Percentiles rank a stretch among this genome's conserved stretches.
These are phyloP conservation scores for Penicillium pancosmium DNA, from an alignment of 495 filamentous ascomycete species.

Conservation along the genomic window DNA sequence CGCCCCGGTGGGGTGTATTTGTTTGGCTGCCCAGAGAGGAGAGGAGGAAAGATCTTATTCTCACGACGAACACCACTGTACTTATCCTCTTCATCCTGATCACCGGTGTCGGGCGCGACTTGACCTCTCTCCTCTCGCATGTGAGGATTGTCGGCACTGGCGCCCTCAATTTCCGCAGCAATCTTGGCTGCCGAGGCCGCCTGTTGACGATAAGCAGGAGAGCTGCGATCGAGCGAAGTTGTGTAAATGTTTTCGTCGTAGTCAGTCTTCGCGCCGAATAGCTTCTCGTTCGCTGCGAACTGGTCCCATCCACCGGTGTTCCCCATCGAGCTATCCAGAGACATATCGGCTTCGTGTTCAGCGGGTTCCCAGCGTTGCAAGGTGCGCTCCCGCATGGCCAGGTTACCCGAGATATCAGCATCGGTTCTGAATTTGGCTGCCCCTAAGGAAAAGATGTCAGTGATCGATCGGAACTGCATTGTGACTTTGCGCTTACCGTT, in stretches of 20 bases:
- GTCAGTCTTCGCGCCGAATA: slow-evolving; percentile 82
- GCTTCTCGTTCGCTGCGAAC: slow-evolving; percentile 84
- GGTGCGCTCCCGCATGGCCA: slow-evolving; percentile 68
- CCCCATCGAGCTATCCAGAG: slow-evolving; percentile 61
- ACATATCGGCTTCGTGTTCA: slow-evolving; percentile 63
- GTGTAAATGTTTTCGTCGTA: slow-evolving; percentile 97
- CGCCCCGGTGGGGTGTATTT: slow-evolving; percentile 90
- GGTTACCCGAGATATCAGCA: slow-evolving; percentile 78
- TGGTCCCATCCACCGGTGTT: slow-evolving; percentile 78
- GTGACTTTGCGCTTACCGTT: slow-evolving; percentile 66
- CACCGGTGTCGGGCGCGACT: slow-evolving; percentile 61
- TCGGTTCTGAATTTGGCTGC: slow-evolving; percentile 75
- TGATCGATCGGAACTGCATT: slow-evolving; percentile 1
- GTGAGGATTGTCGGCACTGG: slow-evolving; percentile 69
- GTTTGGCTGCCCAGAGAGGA: slow-evolving; percentile 63
- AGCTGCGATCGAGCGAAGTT: slow-evolving; percentile 78
- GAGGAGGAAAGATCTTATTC: slow-evolving; percentile 65
- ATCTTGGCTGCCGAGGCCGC: slow-evolving; percentile 77
- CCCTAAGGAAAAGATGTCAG: neutral
- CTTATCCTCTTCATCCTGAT: slow-evolving; percentile 91
- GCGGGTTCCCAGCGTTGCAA: slow-evolving; percentile 83
- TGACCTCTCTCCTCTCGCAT: slow-evolving; percentile 87
- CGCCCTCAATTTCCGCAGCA: slow-evolving; percentile 86
- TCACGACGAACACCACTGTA: slow-evolving; percentile 90
- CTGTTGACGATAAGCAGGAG: slow-evolving; percentile 78